Base-by-base conservation (phyloP, 83 land plant species). In the Diphasiastrum complanatum region DNA sequence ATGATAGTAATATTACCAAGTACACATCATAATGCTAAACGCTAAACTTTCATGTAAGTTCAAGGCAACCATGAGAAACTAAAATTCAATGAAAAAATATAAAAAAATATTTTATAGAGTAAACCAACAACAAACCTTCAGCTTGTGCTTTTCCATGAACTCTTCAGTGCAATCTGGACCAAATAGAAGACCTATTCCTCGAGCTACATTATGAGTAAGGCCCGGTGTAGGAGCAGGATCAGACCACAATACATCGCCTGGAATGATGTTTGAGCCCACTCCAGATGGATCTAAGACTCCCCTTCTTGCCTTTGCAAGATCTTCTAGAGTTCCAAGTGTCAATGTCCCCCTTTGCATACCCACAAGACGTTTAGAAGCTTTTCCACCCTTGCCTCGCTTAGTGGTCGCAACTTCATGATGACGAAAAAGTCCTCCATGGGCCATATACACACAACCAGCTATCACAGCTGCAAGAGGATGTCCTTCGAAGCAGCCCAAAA, bases 211-310 rank as follows among this genome's bases (percentile, higher is more conserved):
- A 51, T 74, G 85, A 22, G 89, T 73, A 33, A 91, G 85, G 32
- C 97, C 97, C 29, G 70, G 66, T 28, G 20, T 59, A 37, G 70
- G 76, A 1, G 95, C 80, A 12, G 97, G 97, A 79, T 87, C 97
- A 22, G 97, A 91, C 97, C 97, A 91, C n/a, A 91, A 67, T 3
- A 91, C 82, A 72, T 91, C 97, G 16, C 87, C 95, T 12, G 88
- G 87, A 48, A 91, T 83, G 57, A 83, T 46, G 48, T 85, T 91
- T 33, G 37, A 29, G 38, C 97, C 95, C 54, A 83, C 73, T 75
- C 87, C 87, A 18, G 95, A 85, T 41, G 97, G 97, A 61, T 87
- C 95, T 61, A 91, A 79, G 62, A 87, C 83, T 5, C 74, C 71
- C 54, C 93, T 73, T 55, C 95, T 75, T 30, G 87, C 87, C 52